Conservation (phyloP, 805 yeast genomes). For the Myxozyma monticola region DNA sequence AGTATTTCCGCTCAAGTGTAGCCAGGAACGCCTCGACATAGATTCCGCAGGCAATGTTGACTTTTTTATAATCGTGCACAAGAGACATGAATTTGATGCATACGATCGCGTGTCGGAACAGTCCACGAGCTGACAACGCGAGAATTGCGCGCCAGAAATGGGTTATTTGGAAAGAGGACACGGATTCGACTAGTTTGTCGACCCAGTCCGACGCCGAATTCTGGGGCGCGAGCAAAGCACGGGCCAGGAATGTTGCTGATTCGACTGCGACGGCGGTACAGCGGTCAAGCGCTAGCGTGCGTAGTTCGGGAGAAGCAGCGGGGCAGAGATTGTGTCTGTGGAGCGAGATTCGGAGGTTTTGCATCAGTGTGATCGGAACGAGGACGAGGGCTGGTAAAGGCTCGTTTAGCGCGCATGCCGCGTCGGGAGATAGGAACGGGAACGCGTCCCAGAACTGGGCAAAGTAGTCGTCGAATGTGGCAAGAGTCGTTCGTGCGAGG, state of each 20-base stretch:
- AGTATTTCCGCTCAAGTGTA: not conserved
- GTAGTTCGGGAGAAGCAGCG: conserved; percentile 18
- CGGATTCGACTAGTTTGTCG: conserved; percentile 8
- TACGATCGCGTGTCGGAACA: conserved; percentile 23
- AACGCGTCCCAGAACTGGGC: conserved; percentile 22
- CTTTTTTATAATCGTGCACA: conserved; percentile 25
- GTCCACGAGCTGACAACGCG: conserved; percentile 18
- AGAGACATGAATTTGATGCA: conserved; percentile 24
- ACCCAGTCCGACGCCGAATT: conserved; percentile 17
- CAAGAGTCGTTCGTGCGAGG: conserved; percentile 14
- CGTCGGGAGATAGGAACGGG: conserved; percentile 16
- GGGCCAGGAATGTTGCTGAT: conserved; percentile 22
- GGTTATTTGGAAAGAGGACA: conserved; percentile 12
- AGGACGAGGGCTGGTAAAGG: conserved; percentile 17
- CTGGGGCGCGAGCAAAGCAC: conserved; percentile 17
- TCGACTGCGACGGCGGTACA: conserved; percentile 20
- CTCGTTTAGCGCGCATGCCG: conserved; percentile 3
- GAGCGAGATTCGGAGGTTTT: conserved; percentile 18
- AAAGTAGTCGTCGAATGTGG: conserved; percentile 25
- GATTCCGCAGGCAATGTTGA: conserved; percentile 23
- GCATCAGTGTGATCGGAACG: conserved; percentile 25
- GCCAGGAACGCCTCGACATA: conserved; percentile 2
- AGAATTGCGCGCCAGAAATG: conserved; percentile 23
- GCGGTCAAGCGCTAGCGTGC: conserved; percentile 23
- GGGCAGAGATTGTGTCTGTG: conserved; percentile 28